These are phyloP conservation scores for Penicillium sp. DNA, from an alignment of 2,329 filamentous ascomycete genomes.

Conservation along the genomic window DNA sequence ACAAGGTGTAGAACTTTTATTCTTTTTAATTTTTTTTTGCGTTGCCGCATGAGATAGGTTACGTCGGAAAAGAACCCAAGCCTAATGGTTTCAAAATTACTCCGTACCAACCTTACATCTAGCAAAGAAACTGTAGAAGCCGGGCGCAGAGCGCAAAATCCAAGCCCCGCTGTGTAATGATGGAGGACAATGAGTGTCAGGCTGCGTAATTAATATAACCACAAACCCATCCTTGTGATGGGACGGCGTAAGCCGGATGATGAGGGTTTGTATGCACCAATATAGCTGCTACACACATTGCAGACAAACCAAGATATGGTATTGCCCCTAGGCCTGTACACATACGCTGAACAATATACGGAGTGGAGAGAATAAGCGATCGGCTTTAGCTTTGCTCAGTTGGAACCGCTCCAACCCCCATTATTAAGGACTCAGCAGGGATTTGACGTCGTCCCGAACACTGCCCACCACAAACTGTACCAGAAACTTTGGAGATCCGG, in stretches of 20 bases:
- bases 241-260: constrained; percentile 4
- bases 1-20: constrained; percentile 4
- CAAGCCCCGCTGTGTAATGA: constrained; percentile 24
- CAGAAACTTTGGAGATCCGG: constrained; percentile 3
- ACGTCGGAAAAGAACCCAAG: constrained; percentile 2
- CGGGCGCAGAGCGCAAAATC: constrained; percentile 11
- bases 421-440: background rate
- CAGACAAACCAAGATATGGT: background rate
- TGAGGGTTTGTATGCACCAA: background rate
- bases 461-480: background rate
- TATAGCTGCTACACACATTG: background rate
- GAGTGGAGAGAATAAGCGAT: constrained; percentile 6
- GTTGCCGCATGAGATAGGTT: constrained; percentile 24
- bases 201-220: constrained; percentile 6
- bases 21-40: background rate
- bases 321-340: background rate
- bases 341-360: background rate
- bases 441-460: background rate
- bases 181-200: constrained; percentile 4
- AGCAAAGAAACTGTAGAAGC: constrained; percentile 8
- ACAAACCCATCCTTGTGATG: constrained; percentile 3
- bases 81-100: constrained; percentile 4
- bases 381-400: constrained; percentile 16
- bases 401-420: background rate
- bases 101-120: background rate